Percentiles rank a stretch among this genome's conserved stretches.
Evolutionary conservation across 352 stramenopile genomes (phyloP).

Genomic region (Phytopythium chamaehyphon): DNA sequence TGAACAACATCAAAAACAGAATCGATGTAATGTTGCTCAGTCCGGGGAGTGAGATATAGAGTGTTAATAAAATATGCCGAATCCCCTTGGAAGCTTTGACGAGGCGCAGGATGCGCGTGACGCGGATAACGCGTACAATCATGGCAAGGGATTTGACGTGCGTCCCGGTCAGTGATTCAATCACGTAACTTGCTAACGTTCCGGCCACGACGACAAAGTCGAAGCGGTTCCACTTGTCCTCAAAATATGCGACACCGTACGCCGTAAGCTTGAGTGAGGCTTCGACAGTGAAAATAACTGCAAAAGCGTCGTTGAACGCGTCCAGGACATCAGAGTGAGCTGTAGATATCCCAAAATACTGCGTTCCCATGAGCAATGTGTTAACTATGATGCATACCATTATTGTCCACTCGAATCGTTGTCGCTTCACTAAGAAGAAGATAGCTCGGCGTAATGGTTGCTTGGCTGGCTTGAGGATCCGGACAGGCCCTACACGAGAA

Average conservation of each 20-base stretch:
- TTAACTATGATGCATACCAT: conserved; percentile 90
- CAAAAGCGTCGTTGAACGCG: conserved; percentile 85
- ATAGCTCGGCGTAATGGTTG: conserved; percentile 41
- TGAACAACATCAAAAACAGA: conserved; percentile 92
- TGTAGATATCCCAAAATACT: conserved; percentile 81
- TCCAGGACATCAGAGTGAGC: conserved; percentile 51
- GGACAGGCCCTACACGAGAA: conserved; percentile 58
- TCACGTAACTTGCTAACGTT: conserved; percentile 55
- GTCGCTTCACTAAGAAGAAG: conserved; percentile 64
- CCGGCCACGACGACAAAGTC: conserved; percentile 82
- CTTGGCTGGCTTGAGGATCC: conserved; percentile 47
- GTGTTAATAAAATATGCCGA: conserved; percentile 86
- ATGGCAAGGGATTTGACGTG: conserved; percentile 77
- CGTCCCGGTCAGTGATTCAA: conserved; percentile 47
- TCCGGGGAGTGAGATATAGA: conserved; percentile 86
- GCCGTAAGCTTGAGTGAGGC: conserved; percentile 84
- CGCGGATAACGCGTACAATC: conserved; percentile 89
- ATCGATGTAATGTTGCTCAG: conserved; percentile 91
- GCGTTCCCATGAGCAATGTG: conserved; percentile 83
- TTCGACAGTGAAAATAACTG: conserved; percentile 86
- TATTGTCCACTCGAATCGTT: conserved; percentile 86
- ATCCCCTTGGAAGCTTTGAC: conserved; percentile 87
- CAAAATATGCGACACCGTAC: conserved; percentile 79
- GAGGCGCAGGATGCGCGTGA: conserved; percentile 81
- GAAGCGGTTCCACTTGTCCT: conserved; percentile 86